Conservation (phyloP, 805 yeast genomes). For the Kuraishia piskuri region DNA sequence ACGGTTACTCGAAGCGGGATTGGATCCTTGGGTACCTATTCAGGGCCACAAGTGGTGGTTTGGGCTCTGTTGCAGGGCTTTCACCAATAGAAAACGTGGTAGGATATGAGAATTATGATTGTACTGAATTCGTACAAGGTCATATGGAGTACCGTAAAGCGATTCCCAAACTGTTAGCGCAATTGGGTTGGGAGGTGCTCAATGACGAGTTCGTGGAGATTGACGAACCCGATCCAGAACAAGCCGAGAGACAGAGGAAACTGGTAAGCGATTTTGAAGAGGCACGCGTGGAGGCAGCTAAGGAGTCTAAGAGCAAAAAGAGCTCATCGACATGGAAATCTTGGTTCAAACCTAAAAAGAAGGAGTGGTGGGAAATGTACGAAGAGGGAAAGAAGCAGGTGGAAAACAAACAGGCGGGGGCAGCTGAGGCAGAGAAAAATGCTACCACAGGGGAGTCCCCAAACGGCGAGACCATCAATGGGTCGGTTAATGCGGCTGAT, state of each 20-base stretch:
- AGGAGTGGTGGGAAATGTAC: constrained; percentile 51
- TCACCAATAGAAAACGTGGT: constrained; percentile 59
- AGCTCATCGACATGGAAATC: constrained; percentile 37
- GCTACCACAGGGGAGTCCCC: constrained; percentile 19
- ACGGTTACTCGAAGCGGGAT: constrained; percentile 84
- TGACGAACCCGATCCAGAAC: constrained; percentile 91
- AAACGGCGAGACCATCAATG: too few species aligned
- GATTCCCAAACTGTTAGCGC: constrained; percentile 72
- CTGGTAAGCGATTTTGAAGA: constrained; percentile 80
- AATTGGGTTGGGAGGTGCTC: constrained; percentile 70
- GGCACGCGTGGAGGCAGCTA: constrained; percentile 53
- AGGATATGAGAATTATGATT: constrained; percentile 78
- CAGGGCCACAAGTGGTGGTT: constrained; percentile 92
- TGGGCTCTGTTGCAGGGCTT: constrained; percentile 85
- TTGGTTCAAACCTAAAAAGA: constrained; percentile 39
- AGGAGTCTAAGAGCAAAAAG: constrained; percentile 15
- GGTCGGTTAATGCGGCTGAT: constrained; percentile 12
- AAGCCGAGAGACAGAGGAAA: constrained; percentile 73
- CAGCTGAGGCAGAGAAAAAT: constrained; percentile 10
- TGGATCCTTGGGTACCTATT: constrained; percentile 95
- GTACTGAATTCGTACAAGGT: constrained; percentile 82
- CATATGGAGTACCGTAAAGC: constrained; percentile 97
- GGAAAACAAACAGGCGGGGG: constrained; percentile 14
- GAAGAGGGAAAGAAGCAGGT: constrained; percentile 29
- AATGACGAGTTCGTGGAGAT: constrained; percentile 92